phyloP scores from a whole-genome alignment of 768 basidiomycete genomes.

The Suillus occidentalis region DNA sequence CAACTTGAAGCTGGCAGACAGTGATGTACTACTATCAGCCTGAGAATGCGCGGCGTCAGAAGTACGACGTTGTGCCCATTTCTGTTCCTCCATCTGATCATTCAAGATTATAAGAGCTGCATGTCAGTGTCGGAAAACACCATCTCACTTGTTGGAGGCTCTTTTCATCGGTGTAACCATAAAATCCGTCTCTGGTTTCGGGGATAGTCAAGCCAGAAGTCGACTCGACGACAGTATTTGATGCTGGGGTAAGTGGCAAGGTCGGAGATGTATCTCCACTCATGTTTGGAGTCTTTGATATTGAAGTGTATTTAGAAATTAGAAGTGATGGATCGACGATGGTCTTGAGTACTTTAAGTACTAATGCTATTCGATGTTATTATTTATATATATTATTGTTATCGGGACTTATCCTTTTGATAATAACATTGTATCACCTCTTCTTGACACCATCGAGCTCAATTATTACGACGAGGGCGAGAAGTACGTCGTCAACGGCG shows the following conservation, averaged over 20 bases:
- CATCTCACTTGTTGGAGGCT: constrained; percentile 66
- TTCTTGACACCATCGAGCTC: constrained; percentile 35
- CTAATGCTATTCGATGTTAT: constrained; percentile 2
- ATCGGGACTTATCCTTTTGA: not conserved
- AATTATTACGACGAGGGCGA: constrained; percentile 20
- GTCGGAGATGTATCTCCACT: constrained; percentile 4
- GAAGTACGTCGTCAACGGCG: constrained; percentile 16
- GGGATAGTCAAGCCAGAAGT: constrained; percentile 37
- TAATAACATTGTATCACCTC: constrained; percentile 18
- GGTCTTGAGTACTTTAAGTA: not conserved
- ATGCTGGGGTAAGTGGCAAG: not conserved
- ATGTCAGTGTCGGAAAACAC: constrained; percentile 6
- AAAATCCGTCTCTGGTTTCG: constrained; percentile 70
- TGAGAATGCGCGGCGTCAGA: constrained; percentile 41
- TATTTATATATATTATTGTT: constrained; percentile 7
- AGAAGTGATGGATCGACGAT: not conserved
- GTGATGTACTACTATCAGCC: constrained; percentile 30
- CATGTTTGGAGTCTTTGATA: not conserved
- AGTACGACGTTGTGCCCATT: constrained; percentile 60
- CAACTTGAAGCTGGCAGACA: constrained; percentile 41
- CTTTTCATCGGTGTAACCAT: constrained; percentile 79
- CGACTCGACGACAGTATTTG: constrained; percentile 16
- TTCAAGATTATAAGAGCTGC: constrained; percentile 8
- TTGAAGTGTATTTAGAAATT: not conserved
- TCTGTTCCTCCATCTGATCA: constrained; percentile 71